Conservation (phyloP, 108 stramenopile genomes). For the Schizochytrium sp. region DNA sequence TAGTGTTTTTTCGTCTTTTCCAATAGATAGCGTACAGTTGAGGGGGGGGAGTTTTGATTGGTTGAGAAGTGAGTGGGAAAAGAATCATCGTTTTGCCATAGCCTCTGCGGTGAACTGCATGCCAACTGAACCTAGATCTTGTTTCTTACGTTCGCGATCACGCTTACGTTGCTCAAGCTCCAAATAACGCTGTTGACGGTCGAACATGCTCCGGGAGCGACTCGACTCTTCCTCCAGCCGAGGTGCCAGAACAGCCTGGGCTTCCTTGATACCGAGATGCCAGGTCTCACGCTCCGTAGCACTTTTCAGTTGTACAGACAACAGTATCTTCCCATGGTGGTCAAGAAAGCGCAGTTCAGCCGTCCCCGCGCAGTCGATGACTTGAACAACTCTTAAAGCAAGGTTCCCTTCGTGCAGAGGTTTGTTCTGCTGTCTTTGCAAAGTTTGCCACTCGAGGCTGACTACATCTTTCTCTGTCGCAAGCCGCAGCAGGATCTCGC, state of each 20-base stretch:
- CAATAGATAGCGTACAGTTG: too few species aligned
- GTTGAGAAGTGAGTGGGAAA: background rate
- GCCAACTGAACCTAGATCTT: slow-evolving; percentile 26
- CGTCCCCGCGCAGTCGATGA: background rate
- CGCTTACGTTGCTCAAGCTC: slow-evolving; percentile 41
- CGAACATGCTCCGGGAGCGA: slow-evolving; percentile 1
- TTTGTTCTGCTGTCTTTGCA: slow-evolving; percentile 29
- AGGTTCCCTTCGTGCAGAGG: background rate
- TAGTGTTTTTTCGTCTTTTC: too few species aligned
- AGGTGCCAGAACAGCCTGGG: slow-evolving; percentile 3
- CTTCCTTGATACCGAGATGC: slow-evolving; percentile 37
- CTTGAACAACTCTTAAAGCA: background rate
- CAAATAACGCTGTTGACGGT: slow-evolving; percentile 57
- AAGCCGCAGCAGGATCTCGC: background rate
- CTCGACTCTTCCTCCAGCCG: slow-evolving; percentile 46
- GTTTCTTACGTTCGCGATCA: slow-evolving; percentile 41
- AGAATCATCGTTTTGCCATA: slow-evolving; percentile 15
- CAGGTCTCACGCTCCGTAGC: background rate
- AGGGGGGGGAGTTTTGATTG: too few species aligned
- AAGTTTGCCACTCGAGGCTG: slow-evolving; percentile 34
- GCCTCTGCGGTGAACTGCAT: slow-evolving; percentile 57
- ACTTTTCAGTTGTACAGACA: background rate
- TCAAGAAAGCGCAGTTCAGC: slow-evolving; percentile 23
- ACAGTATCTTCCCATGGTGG: slow-evolving; percentile 31
- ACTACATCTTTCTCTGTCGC: background rate